Conservation (phyloP, 2,329 filamentous ascomycete species). For the Xylariaceae sp. region DNA sequence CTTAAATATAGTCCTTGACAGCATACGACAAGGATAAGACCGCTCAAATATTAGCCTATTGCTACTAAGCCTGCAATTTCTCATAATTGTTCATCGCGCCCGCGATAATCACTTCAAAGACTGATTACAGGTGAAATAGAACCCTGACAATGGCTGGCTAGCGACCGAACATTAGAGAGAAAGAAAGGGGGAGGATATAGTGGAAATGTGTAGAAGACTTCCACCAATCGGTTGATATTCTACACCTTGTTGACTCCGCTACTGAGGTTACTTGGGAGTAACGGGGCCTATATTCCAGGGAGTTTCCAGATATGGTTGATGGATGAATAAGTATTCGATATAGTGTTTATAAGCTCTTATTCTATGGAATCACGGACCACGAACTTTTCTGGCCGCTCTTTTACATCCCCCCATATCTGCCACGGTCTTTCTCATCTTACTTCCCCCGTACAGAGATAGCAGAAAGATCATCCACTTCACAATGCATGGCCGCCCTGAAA, state of each 20-base stretch:
- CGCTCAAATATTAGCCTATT: no score
- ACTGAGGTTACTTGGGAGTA: neutral
- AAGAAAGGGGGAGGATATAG: neutral
- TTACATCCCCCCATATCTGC: neutral
- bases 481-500: no score
- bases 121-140: neutral
- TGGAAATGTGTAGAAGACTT: neutral
- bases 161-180: neutral
- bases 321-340: neutral
- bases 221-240: constrained; percentile 21
- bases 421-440: no score
- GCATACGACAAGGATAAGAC: no score
- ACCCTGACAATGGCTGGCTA: neutral
- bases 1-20: no score
- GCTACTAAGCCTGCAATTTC: neutral
- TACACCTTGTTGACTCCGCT: neutral
- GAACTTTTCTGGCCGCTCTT: neutral
- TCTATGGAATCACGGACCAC: neutral
- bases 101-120: neutral
- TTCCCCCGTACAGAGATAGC: no score
- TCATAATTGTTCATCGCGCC: neutral
- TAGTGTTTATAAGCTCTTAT: neutral
- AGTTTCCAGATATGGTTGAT: neutral
- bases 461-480: no score
- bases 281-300: neutral